phyloP scores from a whole-genome alignment of 495 filamentous ascomycete genomes.

The Penicillium soppii region DNA sequence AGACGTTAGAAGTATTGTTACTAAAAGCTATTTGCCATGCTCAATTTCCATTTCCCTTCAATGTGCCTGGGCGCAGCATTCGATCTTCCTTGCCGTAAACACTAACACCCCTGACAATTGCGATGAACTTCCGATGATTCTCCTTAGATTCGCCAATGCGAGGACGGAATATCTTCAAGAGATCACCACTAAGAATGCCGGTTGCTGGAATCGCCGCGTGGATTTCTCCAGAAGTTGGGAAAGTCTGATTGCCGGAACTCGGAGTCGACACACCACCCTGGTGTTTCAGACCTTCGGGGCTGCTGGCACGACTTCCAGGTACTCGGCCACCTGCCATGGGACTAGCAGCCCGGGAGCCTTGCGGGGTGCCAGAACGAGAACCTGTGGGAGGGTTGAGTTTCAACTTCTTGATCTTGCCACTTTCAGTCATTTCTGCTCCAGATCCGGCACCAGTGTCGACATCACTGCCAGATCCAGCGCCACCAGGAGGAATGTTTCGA shows the following conservation, averaged over 20 bases:
- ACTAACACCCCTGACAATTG: slow-evolving; percentile 48
- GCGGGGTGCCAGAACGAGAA: slow-evolving; percentile 55
- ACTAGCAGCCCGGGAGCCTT: slow-evolving; percentile 53
- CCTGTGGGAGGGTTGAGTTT: slow-evolving; percentile 54
- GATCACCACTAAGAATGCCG: slow-evolving; percentile 63
- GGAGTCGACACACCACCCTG: slow-evolving; percentile 40
- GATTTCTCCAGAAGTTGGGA: slow-evolving; percentile 69
- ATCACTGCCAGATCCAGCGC: slow-evolving; percentile 72
- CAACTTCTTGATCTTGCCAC: slow-evolving; percentile 66
- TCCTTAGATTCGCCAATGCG: slow-evolving; percentile 54
- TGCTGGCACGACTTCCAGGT: slow-evolving; percentile 41
- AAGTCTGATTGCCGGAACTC: slow-evolving; percentile 28
- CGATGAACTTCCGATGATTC: slow-evolving; percentile 44
- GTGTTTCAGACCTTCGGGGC: slow-evolving; percentile 29
- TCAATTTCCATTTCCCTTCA: slow-evolving; percentile 35
- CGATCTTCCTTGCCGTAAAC: slow-evolving; percentile 48
- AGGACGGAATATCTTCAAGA: slow-evolving; percentile 61
- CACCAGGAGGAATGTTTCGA: slow-evolving; percentile 36
- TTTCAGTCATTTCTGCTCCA: slow-evolving; percentile 69
- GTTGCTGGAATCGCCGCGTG: slow-evolving; percentile 61
- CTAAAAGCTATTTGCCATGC: no score
- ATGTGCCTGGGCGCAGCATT: slow-evolving; percentile 39
- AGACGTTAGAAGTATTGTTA: no score
- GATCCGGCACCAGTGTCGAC: slow-evolving; percentile 70
- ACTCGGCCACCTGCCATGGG: slow-evolving; percentile 41